Evolutionary conservation across 169 alveolate species (phyloP), one percentile per base, ranked within the genome.

Genomic region (Plasmodium malariae): DNA sequence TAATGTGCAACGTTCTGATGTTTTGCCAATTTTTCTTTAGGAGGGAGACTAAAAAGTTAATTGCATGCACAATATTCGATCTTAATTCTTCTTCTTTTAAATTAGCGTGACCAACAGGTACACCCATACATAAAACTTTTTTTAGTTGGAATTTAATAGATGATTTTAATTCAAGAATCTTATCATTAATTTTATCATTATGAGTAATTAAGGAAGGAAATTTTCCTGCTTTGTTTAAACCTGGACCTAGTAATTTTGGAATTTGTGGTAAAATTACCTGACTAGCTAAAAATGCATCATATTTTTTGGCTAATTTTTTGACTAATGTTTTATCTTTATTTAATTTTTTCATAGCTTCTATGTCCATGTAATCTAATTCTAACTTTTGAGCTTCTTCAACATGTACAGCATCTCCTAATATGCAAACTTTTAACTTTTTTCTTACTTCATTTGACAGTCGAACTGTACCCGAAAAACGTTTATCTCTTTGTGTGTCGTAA

Each of bases 401-500:
- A 92, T 99, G 99, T 67, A 96, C 98, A 67, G 99, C 99, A 95
- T 99, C 99, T 37, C 99, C 99, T 91, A 99, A 97, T 70, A 99
- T 98, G 93, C 99, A 98, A 80, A 98, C 97, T 96, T 97, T 98
- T 89, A 97, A 94, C 90, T 97, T 95, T 83, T 98, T 98, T 90
- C 99, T 97, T 45, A 99, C 99, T 63, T 97, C 96, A 95, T 97
- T 93, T n/a, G 99, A 99, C 63, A 99, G 97, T 92, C 97, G 97
- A 85, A 99, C 99, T 49, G 99, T 95, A 32, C 99, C 99, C 36
- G 99, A 95, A 97, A 99, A 99, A 96, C 99, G 99, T 96, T 99
- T 99, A 96, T 99, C 99, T 92, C 99, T 97, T 90, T 98, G 99
- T 48, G 99, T 98, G 94, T 99, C 99, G 93, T 98, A 98, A 92